Evolutionary conservation across 2,329 filamentous ascomycete genomes (phyloP), one percentile per base, ranked within the genome.

Genomic region (Ophiosphaerella korrae): DNA sequence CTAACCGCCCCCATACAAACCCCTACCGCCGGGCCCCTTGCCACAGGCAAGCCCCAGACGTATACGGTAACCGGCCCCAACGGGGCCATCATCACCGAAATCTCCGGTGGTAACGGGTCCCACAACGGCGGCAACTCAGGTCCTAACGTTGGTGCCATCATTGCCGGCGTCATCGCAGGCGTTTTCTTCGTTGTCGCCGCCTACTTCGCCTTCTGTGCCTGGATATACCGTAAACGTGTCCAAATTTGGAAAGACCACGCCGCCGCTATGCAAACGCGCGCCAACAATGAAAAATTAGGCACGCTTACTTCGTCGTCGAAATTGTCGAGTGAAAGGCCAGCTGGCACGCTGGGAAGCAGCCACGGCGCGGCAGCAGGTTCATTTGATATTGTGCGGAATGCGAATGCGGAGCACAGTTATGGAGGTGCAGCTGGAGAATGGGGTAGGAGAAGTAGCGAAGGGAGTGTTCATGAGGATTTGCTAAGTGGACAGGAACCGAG

Each of bases 191-290:
- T 88, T 14, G 63, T 85, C 0, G 86, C 85, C 2, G 74, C 77
- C 1, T 90, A 89, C 68, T 80, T 89, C 11, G 86, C 84, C 39
- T 90, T 88, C 77, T 89, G 86, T 72, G 81, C 83, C 14, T 90
- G 86, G 83, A 76, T 92, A 7, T 91, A 91, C 76, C 81, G 87
- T 24, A 85, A 86, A 42, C 88, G 89, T 69, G 81, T 91, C 13
- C 73, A 77, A 26, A 82, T 88, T 8, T 92, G 90, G 78, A 86
- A 87, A 72, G 78, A 82, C 31, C 88, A 91, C 66, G 82, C 89
- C 29, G 84, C 85, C 1, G 82, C 87, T 63, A 77, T 82, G 1
- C 87, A 89, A 63, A 79, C 82, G 3, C 82, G 84, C 43, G 74
- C 75, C 14, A 76, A 75, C 14, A 76, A 75, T n/a, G 73, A 75